phyloP scores from a whole-genome alignment of 371 early-diverging fungal genomes.

The Mortierella sp. region DNA sequence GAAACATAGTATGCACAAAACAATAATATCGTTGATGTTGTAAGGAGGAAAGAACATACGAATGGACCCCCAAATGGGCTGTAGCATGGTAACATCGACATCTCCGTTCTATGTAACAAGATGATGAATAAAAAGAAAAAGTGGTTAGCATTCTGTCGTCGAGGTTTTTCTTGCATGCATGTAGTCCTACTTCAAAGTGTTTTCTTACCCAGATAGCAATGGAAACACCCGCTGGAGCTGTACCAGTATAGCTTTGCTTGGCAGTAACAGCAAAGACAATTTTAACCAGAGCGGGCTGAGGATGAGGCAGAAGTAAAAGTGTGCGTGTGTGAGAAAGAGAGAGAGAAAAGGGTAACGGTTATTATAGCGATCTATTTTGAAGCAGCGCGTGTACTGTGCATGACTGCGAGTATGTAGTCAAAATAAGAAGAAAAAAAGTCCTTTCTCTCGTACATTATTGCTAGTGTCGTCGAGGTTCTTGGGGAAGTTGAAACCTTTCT shows the following conservation, averaged over 20 bases:
- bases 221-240: slow-evolving; percentile 13
- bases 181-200: neutral
- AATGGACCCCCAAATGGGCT: slow-evolving; percentile 27
- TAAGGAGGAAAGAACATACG: slow-evolving; percentile 33
- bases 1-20: neutral
- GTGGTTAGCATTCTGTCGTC: neutral
- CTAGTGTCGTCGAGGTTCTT: slow-evolving; percentile 7
- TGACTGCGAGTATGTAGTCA: neutral
- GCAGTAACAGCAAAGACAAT: slow-evolving; percentile 24
- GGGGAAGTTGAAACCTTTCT: slow-evolving; percentile 15
- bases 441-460: slow-evolving; percentile 5
- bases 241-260: neutral
- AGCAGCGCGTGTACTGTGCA: neutral
- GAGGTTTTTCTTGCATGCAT: neutral
- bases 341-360: neutral
- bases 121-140: neutral
- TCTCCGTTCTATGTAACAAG: slow-evolving; percentile 18
- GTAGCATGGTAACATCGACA: slow-evolving; percentile 17
- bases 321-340: neutral
- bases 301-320: too few relatives aligned
- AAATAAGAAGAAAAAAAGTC: too few relatives aligned
- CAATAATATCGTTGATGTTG: too few relatives aligned
- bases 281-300: slow-evolving; percentile 14
- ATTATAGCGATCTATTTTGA: neutral
- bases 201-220: slow-evolving; percentile 41